These are phyloP conservation scores for Chaetothyriales sp. DNA, from an alignment of 2,329 filamentous ascomycete genomes.

Conservation along the genomic window DNA sequence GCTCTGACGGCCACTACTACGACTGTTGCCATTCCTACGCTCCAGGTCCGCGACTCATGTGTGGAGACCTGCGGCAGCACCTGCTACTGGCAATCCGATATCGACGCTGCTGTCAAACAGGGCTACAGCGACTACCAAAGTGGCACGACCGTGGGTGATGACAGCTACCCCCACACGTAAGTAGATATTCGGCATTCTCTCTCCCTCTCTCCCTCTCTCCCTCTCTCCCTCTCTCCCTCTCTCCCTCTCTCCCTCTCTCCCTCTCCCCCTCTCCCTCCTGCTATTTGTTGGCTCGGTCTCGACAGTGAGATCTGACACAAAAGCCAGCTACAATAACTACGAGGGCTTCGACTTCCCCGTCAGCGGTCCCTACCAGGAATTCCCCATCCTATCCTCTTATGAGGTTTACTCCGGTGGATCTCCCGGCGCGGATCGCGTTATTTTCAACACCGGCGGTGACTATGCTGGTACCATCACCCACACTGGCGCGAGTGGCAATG, in stretches of 20 bases:
- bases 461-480: conserved; percentile 56
- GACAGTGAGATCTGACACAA: not conserved
- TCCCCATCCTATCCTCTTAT: conserved; percentile 41
- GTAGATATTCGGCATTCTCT: not conserved
- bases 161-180: conserved; percentile 40
- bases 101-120: conserved; percentile 37
- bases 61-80: conserved; percentile 41
- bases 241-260: too few species aligned
- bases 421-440: conserved; percentile 53
- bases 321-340: conserved; percentile 41
- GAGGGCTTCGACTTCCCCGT: conserved; percentile 50
- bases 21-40: conserved; percentile 14
- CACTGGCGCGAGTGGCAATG: conserved; percentile 53
- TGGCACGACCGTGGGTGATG: conserved; percentile 25
- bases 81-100: conserved; percentile 38
- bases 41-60: conserved; percentile 29
- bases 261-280: too few species aligned
- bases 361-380: conserved; percentile 48
- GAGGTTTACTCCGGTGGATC: conserved; percentile 44
- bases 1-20: conserved; percentile 1
- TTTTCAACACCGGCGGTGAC: conserved; percentile 45
- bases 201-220: too few species aligned
- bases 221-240: too few species aligned
- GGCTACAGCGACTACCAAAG: conserved; percentile 39
- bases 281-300: not conserved